These are phyloP conservation scores for Buddleja alternifolia DNA, from an alignment of 257 asterid genomes.

Conservation along the genomic window DNA sequence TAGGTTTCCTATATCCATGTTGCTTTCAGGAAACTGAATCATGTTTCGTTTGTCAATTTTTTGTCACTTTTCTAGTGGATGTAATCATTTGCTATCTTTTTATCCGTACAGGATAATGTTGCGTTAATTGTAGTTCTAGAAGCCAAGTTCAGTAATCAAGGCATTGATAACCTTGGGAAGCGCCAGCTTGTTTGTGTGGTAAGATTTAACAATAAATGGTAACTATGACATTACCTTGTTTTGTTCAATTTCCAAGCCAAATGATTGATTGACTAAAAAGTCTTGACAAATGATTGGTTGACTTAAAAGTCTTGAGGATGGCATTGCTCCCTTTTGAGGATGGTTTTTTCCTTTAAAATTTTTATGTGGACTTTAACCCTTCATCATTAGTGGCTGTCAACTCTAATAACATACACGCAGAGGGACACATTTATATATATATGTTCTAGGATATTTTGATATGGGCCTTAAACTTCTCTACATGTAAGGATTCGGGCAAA, in stretches of 20 bases:
- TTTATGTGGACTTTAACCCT: no score
- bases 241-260: background rate
- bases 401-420: no score
- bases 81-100: background rate
- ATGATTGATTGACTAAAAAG: background rate
- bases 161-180: slow-evolving; percentile 77
- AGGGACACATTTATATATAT: background rate
- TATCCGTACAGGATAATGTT: slow-evolving; percentile 74
- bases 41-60: background rate
- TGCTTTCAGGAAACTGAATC: no score
- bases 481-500: background rate
- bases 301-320: background rate
- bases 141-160: slow-evolving; percentile 86
- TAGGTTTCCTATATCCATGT: no score
- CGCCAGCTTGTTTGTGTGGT: slow-evolving; percentile 93
- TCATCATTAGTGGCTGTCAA: no score
- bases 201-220: slow-evolving; percentile 20
- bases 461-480: background rate
- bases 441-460: background rate
- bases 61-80: background rate
- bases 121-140: slow-evolving; percentile 91
- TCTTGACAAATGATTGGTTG: background rate
- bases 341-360: background rate
- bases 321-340: background rate
- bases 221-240: background rate